Base-by-base conservation (phyloP, 176 grass and related monocot genomes). In the Cocos nucifera region DNA sequence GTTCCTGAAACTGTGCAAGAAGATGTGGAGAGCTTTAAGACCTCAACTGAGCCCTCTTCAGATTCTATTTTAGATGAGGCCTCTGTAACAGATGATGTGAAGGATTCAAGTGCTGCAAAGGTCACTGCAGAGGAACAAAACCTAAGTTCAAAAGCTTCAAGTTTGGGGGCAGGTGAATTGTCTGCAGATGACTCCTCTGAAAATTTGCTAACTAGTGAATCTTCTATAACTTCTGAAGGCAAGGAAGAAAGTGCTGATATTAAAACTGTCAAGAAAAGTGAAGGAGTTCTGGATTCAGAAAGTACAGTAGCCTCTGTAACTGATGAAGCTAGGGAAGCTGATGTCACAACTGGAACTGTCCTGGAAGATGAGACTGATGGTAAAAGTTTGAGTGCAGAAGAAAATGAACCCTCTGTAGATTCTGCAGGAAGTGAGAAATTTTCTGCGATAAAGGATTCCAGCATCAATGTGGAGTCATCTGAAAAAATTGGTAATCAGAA, bases 1-100 rank as follows among this genome's bases (percentile, higher is more conserved):
- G 10, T 44, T 44, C 10, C 35, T 57, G 58, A 67, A 87, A 16
- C 65, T 79, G 73, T 20, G 62, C 56, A 22, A n/a, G 75, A 76
- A 64, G 68, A 57, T 19, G 64, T 70, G 26, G 52, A 62, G 58
- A 75, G 17, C 27, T 60, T 53, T 19, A 10, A 68, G 44, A 35
- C 19, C 65, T 56, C 39, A 19, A 68, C 9, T 15, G 28, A 39
- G 27, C 56, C 28, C 28, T 48, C 62, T 75, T 82, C 14, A 54
- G 65, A 53, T 1, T 51, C 56, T 7, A 0, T 76, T 62, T 29
- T 58, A 28, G 71, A 71, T 72, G 30, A 53, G 55, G 57, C 22
- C 28, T 55, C 61, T 25, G 14, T 35, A 77, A 24, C 22, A 63
- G 67, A 76, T 53, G 54, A 39, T 49, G 49, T 14, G 29, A 17